phyloP scores from a whole-genome alignment of 2,329 filamentous ascomycete species.

The Alternaria rosae region DNA sequence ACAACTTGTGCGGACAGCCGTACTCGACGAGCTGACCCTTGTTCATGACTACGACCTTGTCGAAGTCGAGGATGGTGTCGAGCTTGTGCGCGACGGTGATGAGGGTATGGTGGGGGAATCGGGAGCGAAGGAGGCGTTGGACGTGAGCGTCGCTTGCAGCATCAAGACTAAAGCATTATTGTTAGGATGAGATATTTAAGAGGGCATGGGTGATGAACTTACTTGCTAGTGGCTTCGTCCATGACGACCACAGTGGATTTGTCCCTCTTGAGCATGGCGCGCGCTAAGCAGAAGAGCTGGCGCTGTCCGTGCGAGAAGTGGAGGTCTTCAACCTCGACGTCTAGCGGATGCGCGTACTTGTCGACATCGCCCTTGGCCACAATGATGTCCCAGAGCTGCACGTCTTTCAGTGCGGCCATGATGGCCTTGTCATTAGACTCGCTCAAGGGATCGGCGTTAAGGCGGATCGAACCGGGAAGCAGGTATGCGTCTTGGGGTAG shows the following conservation, averaged over 20 bases:
- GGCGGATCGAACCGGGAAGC: conserved; percentile 56
- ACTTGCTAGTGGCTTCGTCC: conserved; percentile 48
- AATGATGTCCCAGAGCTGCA: conserved; percentile 55
- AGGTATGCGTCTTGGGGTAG: conserved; percentile 63
- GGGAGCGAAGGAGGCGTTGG: conserved; percentile 62
- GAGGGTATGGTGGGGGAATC: conserved; percentile 66
- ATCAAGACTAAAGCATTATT: conserved; percentile 58
- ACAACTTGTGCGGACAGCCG: conserved; percentile 37
- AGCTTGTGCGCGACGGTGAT: conserved; percentile 65
- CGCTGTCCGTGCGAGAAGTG: conserved; percentile 61
- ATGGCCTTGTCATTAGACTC: conserved; percentile 51
- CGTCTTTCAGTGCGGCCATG: conserved; percentile 55
- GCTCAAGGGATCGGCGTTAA: conserved; percentile 58
- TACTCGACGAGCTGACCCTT: conserved; percentile 58
- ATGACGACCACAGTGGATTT: conserved; percentile 38
- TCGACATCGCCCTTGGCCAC: conserved; percentile 40
- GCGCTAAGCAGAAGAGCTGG: conserved; percentile 69
- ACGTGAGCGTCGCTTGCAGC: conserved; percentile 64
- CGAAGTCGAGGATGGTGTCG: conserved; percentile 63
- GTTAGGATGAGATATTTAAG: conserved; percentile 4
- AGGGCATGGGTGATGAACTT: conserved; percentile 6
- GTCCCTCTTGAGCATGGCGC: conserved; percentile 60
- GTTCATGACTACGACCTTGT: conserved; percentile 61
- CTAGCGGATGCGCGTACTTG: conserved; percentile 43
- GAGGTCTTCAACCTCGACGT: conserved; percentile 41